phyloP scores from a whole-genome alignment of 2,329 filamentous ascomycete species.

The Hirsutella thompsonii region DNA sequence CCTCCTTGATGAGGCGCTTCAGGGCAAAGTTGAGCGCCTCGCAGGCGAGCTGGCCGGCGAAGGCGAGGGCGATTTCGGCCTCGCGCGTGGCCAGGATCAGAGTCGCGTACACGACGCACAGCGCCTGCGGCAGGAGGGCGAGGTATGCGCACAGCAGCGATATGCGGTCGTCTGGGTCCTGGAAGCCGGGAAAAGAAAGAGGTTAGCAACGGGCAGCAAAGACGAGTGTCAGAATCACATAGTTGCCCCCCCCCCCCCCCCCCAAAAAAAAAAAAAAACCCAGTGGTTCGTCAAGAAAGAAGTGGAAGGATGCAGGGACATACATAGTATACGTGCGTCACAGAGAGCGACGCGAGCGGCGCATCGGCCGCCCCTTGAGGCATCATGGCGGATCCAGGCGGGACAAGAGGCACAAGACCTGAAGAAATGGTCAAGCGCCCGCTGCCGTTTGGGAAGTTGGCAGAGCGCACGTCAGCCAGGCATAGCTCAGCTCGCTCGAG shows the following conservation, averaged over 20 bases:
- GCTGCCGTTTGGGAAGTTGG: too few relatives aligned
- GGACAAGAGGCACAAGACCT: not conserved
- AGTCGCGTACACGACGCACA: slow-evolving; percentile 82
- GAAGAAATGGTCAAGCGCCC: not conserved
- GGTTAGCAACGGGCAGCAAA: too few relatives aligned
- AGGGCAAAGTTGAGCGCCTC: slow-evolving; percentile 82
- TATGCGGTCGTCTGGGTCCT: slow-evolving; percentile 77
- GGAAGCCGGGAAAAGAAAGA: too few relatives aligned
- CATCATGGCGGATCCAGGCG: slow-evolving; percentile 14
- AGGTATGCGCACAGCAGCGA: slow-evolving; percentile 90
- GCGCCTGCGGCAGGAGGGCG: slow-evolving; percentile 80
- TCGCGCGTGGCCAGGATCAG: slow-evolving; percentile 87
- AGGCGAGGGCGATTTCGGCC: slow-evolving; percentile 78
- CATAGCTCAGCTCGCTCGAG: too few relatives aligned
- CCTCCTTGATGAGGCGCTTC: slow-evolving; percentile 86
- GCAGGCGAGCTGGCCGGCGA: slow-evolving; percentile 80
- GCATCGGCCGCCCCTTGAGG: slow-evolving; percentile 3
- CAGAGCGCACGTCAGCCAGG: too few relatives aligned
- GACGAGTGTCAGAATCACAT: too few relatives aligned
- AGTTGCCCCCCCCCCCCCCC: too few relatives aligned
- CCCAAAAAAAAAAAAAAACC: too few relatives aligned
- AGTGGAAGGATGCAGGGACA: slow-evolving; percentile 12
- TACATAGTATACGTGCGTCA: slow-evolving; percentile 96
- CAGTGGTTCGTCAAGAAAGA: not conserved
- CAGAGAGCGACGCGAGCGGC: slow-evolving; percentile 77